Percentiles rank a stretch among this genome's conserved stretches.
These are phyloP conservation scores for Paecilomyces formosus DNA, from an alignment of 2,329 filamentous ascomycete species.

Conservation along the genomic window DNA sequence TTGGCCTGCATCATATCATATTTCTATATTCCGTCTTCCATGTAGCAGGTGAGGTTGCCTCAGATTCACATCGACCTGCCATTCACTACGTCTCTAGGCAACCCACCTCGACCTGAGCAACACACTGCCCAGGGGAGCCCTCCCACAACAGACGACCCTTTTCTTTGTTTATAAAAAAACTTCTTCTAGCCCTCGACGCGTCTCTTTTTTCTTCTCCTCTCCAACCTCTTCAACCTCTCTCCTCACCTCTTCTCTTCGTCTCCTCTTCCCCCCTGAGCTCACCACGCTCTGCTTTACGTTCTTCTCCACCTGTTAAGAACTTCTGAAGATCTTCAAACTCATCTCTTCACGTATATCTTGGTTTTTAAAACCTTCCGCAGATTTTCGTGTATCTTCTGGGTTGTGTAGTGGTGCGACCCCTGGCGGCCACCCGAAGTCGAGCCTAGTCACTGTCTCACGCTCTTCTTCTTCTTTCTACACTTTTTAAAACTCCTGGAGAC, in stretches of 20 bases:
- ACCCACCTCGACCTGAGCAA: neutral
- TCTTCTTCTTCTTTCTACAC: too few relatives aligned
- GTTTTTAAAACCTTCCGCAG: too few relatives aligned
- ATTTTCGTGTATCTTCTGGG: too few relatives aligned
- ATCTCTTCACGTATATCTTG: too few relatives aligned
- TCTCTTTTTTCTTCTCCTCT: neutral
- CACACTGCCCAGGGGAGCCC: neutral
- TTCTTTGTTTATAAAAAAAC: neutral
- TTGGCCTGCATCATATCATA: neutral
- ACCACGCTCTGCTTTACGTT: neutral
- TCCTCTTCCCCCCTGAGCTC: neutral
- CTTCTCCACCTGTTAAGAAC: too few relatives aligned
- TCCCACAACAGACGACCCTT: neutral
- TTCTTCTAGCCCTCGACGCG: neutral
- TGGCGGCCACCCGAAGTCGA: too few relatives aligned
- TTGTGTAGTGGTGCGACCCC: too few relatives aligned
- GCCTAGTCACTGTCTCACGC: too few relatives aligned
- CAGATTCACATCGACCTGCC: neutral
- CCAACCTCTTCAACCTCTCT: neutral
- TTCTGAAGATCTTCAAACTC: too few relatives aligned
- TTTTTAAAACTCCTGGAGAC: too few relatives aligned
- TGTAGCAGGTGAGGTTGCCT: neutral
- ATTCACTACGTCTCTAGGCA: neutral
- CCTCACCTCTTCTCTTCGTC: neutral
- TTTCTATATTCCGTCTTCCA: neutral